Base-by-base conservation (phyloP, 1,139 yeast genomes). In the Saccharomyces pastorianus region DNA sequence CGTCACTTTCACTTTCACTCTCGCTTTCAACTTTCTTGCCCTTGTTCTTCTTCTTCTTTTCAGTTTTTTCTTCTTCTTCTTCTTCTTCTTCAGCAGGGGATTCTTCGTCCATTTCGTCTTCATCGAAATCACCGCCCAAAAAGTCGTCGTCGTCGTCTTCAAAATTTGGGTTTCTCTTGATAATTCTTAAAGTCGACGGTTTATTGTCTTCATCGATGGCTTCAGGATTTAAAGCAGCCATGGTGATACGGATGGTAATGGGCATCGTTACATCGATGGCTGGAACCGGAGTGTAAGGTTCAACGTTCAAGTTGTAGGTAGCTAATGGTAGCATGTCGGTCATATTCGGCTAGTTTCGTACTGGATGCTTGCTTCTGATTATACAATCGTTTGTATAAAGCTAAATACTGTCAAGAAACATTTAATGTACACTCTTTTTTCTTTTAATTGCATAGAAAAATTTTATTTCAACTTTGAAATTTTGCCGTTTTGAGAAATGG, bases 201-300 rank as follows among this genome's bases (percentile, higher is more conserved):
- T 79, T 82, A 62, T 79, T 84, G 55, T 77, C 81, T 67, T 88
- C 88, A 68, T 88, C 95, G 66, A 87, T 89, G 58, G 82, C 80
- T 68, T 83, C 88, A 59, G 96, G 96, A 74, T 93, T 97, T 66
- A 93, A 79, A 56, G 99, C 96, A 63, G 97, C 99, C 80, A 93
- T 81, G 56, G 98, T 91, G 68, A 93, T 73, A 74, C 96, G 87
- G 64, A 93, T 83, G 61, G 97, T 85, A 61, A 88, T 85, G 53
- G 97, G 96, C 70, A 83, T 83, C 58, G 86, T 95, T 56, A 84
- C 86, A 62, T 85, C 87, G 68, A 87, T 82, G 60, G 97, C 96
- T 58, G 91, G 90, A 51, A 83, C 83, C 62, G 96, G 96, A 63
- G 80, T 76, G 70, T 86, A 93, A 66, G 99, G 98, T 72, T 80